Base-by-base conservation (phyloP, 495 filamentous ascomycete species). In the Lasiosphaeria miniovina region DNA sequence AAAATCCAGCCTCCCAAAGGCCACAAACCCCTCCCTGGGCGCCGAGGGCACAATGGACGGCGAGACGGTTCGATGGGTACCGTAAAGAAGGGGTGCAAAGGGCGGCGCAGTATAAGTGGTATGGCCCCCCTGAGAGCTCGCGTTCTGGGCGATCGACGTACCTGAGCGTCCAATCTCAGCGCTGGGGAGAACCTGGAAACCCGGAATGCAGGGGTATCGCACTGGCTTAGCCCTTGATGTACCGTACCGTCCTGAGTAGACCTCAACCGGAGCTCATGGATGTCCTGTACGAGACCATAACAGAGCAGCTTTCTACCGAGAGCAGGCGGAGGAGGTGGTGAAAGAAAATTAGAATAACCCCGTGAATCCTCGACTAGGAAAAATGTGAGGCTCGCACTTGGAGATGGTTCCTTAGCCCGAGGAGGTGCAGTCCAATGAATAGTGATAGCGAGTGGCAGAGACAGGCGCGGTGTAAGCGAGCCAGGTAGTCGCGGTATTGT, bases 141-240 rank as follows among this genome's bases (percentile, higher is more conserved):
- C 15, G 12, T n/a, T n/a, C 11, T 1, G 38, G 57, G 40, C 11
- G 57, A 61, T 60, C 57, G 60, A 43, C 43, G 34, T 58, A 52
- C 48, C 56, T 65, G 59, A 60, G 62, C 62, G 59, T 62, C 60
- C 54, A 63, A 62, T 65, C 50, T 58, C 52, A 61, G 32, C 51
- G 54, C 50, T 54, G 49, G 33, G 49, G 48, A 14, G 12, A 54
- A 40, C 24, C 24, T 24, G 24, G 24, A 24, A 24, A 24, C 24
- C 31, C 50, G 14, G 36, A 48, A 32, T 61, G 48, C 53, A 56
- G 61, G 53, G 61, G 58, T 41, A 15, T 38, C 45, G 33, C 46
- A 36, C 41, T 15, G 14, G 43, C 17, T 12, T 35, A 6, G 6
- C 36, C 43, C 45, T 57, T 14, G 8, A 9, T 31, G n/a, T n/a